Evolutionary conservation across 2,329 filamentous ascomycete species (phyloP), one percentile per base, ranked within the genome.

Genomic region (Passalora sequoiae): DNA sequence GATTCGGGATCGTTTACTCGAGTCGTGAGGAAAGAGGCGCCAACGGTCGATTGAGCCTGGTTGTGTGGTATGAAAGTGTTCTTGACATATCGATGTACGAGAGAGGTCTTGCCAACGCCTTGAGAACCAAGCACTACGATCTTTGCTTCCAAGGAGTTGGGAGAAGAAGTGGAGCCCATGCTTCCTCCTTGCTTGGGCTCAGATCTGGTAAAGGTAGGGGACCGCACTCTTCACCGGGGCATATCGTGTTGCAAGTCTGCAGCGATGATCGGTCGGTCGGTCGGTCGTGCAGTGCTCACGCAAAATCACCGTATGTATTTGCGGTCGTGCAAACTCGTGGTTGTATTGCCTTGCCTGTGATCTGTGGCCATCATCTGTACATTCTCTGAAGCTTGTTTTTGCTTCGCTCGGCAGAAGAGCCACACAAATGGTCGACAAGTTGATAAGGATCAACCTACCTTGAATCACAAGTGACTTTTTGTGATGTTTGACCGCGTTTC

Each of bases 111-210:
- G 60, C 84, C 84, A 43, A 89, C 84, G 63, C 82, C 81, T 68
- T 89, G 85, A 37, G 82, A 79, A 66, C 86, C 85, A 59, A 89
- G 80, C 51, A 89, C 82, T 55, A 89, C 82, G 45, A 89, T 84
- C 67, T 89, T 88, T 63, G 85, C 83, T 70, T 89, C 84, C 60
- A 89, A 77, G 29, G 82, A 83, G 57, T 48, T 49, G 13, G 59
- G 49, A 12, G 49, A 35, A n/a, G 51, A 33, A 20, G 33, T 49
- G 35, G 39, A 35, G 39, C 25, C 37, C 43, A 46, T 49, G 9
- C 20, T 21, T 30, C 13, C n/a, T n/a, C n/a, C 24, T 27, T 27
- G 24, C 24, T 27, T 27, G 6, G 12, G 33, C 20, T 17, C 16
- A n/a, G 33, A 7, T 13, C 15, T 7, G 17, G 19, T 36, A 20